phyloP scores from a whole-genome alignment of 306 rosid species.

The Trifolium pratense region DNA sequence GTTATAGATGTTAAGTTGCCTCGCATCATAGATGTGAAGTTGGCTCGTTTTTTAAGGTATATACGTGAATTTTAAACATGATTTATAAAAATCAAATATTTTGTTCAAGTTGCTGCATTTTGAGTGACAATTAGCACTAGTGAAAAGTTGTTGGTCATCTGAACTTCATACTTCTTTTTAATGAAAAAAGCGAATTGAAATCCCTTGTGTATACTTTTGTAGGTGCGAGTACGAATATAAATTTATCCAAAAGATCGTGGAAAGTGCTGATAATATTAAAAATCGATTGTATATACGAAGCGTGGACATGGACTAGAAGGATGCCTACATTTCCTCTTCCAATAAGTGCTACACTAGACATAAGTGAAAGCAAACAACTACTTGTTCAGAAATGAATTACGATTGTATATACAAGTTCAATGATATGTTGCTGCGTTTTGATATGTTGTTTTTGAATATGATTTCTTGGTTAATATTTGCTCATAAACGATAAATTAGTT shows the following conservation, averaged over 20 bases:
- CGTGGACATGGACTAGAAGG: too few species aligned
- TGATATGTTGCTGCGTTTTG: too few species aligned
- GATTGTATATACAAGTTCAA: too few species aligned
- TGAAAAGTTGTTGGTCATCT: neutral
- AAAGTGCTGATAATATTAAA: neutral
- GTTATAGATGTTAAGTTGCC: neutral
- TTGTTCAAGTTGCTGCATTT: neutral
- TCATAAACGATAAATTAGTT: too few species aligned
- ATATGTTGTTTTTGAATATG: too few species aligned
- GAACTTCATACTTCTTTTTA: too few species aligned
- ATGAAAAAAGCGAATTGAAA: neutral
- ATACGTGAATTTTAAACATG: too few species aligned
- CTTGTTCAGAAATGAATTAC: too few species aligned
- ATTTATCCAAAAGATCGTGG: neutral
- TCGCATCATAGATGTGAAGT: neutral
- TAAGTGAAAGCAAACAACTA: too few species aligned
- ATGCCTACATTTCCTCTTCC: too few species aligned
- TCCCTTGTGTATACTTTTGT: neutral
- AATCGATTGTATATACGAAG: neutral
- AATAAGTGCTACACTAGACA: too few species aligned
- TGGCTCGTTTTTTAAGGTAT: neutral
- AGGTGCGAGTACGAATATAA: conserved; percentile 29
- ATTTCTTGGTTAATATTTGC: too few species aligned
- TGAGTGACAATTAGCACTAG: neutral
- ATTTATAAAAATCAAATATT: neutral